Percentiles rank a stretch among this genome's conserved stretches.
These are phyloP conservation scores for Aspergillus sp. DNA, from an alignment of 2,329 filamentous ascomycete genomes.

Conservation along the genomic window DNA sequence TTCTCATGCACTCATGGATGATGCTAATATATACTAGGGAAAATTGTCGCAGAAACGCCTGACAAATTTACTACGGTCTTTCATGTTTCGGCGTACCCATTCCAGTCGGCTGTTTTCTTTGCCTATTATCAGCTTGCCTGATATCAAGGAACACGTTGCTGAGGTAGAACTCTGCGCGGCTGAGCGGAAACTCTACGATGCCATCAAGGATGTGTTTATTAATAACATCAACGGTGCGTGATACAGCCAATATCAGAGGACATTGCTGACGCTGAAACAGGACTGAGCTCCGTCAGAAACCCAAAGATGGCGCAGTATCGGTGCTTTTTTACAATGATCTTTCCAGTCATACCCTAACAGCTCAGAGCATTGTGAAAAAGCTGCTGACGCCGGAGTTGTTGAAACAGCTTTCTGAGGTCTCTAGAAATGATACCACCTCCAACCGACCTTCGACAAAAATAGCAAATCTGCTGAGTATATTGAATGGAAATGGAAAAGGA, in stretches of 20 bases:
- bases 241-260: slow-evolving; percentile 2
- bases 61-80: slow-evolving; percentile 28
- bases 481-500: slow-evolving; percentile 15
- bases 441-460: slow-evolving; percentile 18
- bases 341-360: slow-evolving; percentile 48
- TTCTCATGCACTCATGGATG: neutral
- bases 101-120: slow-evolving; percentile 51
- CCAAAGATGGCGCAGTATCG: slow-evolving; percentile 26
- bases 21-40: slow-evolving; percentile 1
- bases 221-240: slow-evolving; percentile 21
- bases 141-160: slow-evolving; percentile 43
- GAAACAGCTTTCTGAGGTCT: slow-evolving; percentile 38
- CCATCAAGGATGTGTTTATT: slow-evolving; percentile 46
- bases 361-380: slow-evolving; percentile 45
- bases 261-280: slow-evolving; percentile 29
- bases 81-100: slow-evolving; percentile 58
- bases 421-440: slow-evolving; percentile 21
- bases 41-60: slow-evolving; percentile 21
- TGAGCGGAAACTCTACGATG: slow-evolving; percentile 54
- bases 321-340: slow-evolving; percentile 47
- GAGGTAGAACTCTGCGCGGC: slow-evolving; percentile 50
- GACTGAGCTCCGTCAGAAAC: slow-evolving; percentile 2
- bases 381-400: slow-evolving; percentile 47
- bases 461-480: slow-evolving; percentile 27
- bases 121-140: slow-evolving; percentile 55